Percentiles rank a stretch among this genome's conserved stretches.
Evolutionary conservation across 139 green algal genomes (phyloP).

Genomic region (Monoraphidium neglectum): DNA sequence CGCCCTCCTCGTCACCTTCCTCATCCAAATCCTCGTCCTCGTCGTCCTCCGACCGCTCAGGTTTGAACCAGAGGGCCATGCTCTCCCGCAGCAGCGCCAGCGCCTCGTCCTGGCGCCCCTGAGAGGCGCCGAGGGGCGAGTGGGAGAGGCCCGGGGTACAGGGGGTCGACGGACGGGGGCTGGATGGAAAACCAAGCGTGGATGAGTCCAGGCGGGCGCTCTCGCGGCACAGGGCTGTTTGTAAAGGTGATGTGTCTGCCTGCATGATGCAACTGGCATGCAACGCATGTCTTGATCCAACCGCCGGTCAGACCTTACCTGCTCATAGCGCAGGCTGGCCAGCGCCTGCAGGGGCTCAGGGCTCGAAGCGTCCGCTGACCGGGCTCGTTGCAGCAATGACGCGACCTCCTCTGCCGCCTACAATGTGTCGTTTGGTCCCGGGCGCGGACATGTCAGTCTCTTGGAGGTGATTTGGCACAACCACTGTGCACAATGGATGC

Average conservation of each 20-base stretch:
- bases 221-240: no score
- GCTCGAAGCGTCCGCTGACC: conserved; percentile 31
- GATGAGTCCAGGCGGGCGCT: no score
- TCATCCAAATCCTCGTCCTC: conserved; percentile 31
- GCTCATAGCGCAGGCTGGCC: conserved; percentile 55
- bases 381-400: conserved; percentile 48
- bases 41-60: conserved; percentile 20
- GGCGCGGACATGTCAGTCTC: no score
- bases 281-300: no score
- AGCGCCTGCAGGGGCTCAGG: conserved; percentile 76
- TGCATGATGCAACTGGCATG: no score
- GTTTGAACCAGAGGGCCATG: conserved; percentile 73
- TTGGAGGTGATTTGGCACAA: no score
- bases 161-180: no score
- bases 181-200: no score
- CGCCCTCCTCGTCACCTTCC: conserved; percentile 15
- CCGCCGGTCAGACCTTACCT: conserved; percentile 12
- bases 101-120: conserved; percentile 65
- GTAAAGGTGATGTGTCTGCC: no score
- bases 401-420: conserved; percentile 49
- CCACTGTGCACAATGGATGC: no score
- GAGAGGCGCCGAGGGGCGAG: conserved; percentile 28
- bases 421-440: no score
- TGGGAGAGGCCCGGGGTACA: neutral
- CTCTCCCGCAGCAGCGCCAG: conserved; percentile 61